phyloP scores from a whole-genome alignment of 2,329 filamentous ascomycete species.

The Verticillium nubilum region DNA sequence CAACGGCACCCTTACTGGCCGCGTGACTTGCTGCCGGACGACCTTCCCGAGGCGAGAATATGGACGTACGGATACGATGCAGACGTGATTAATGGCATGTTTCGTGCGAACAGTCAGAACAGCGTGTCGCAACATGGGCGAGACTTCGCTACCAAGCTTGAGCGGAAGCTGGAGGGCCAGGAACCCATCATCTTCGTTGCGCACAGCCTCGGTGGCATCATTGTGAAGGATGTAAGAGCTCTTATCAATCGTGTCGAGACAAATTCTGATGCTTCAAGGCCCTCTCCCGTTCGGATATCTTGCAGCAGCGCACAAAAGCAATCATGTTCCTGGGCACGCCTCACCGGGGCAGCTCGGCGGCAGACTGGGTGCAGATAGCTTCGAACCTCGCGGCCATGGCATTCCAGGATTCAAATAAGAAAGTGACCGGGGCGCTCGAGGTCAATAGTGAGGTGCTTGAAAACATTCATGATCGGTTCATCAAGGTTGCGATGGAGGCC shows the following conservation, averaged over 20 bases:
- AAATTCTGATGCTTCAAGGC: conserved; percentile 15
- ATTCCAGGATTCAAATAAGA: conserved; percentile 18
- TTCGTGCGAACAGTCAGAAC: conserved; percentile 29
- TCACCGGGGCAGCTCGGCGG: conserved; percentile 25
- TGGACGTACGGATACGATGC: conserved; percentile 37
- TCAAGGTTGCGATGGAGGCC: conserved; percentile 14
- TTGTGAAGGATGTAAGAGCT: conserved; percentile 15
- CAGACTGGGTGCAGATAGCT: conserved; percentile 26
- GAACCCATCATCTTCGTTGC: conserved; percentile 15
- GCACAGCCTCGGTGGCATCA: conserved; percentile 20
- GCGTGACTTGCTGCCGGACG: conserved; percentile 25
- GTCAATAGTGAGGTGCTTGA: conserved; percentile 29
- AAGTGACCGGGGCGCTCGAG: conserved; percentile 22
- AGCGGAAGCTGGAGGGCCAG: conserved; percentile 16
- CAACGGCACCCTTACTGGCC: conserved; percentile 25
- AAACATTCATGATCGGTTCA: conserved; percentile 29
- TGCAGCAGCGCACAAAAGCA: conserved; percentile 20
- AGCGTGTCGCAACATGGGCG: conserved; percentile 28
- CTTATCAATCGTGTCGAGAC: background rate
- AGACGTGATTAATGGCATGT: conserved; percentile 26
- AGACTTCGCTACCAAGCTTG: conserved; percentile 21
- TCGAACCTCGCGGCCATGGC: conserved; percentile 4
- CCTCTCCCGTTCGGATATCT: conserved; percentile 20
- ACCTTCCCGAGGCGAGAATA: conserved; percentile 27
- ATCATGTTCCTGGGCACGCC: conserved; percentile 34